phyloP scores from a whole-genome alignment of 805 yeast genomes.

The Phaffomyces antillensis region DNA sequence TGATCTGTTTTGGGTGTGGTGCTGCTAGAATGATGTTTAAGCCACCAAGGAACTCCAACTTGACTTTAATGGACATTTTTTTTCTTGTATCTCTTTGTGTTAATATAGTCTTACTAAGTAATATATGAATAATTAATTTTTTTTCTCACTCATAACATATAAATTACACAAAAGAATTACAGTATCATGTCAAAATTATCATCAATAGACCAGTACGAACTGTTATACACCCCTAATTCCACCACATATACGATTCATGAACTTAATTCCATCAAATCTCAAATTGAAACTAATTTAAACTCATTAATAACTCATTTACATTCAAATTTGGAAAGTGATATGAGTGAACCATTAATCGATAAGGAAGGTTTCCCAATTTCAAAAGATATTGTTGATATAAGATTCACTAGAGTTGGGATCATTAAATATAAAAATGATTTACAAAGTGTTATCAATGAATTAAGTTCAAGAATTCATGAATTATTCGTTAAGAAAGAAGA shows the following conservation, averaged over 20 bases:
- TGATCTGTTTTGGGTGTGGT: conserved; percentile 46
- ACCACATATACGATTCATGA: neutral
- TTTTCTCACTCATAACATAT: neutral
- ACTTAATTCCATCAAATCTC: neutral
- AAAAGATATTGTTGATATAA: conserved; percentile 70
- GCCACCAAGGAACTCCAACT: conserved; percentile 48
- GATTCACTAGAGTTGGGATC: conserved; percentile 56
- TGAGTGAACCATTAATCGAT: conserved; percentile 59
- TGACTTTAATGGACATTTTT: neutral
- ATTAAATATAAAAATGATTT: conserved; percentile 68
- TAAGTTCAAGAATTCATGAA: conserved; percentile 40
- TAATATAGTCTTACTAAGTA: neutral
- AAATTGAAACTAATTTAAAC: conserved; percentile 1
- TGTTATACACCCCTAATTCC: neutral
- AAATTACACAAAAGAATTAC: neutral
- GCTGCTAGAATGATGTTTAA: conserved; percentile 61
- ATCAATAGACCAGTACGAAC: conserved; percentile 2
- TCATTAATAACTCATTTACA: neutral
- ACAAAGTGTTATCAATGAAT: conserved; percentile 35
- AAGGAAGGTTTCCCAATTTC: conserved; percentile 79
- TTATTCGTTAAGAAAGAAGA: conserved; percentile 27
- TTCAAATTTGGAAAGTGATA: conserved; percentile 26
- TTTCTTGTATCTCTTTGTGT: neutral
- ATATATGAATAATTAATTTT: neutral
- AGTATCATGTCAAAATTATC: neutral